Conservation (phyloP, 2,329 filamentous ascomycete genomes). For the Pseudocercospora ulei region DNA sequence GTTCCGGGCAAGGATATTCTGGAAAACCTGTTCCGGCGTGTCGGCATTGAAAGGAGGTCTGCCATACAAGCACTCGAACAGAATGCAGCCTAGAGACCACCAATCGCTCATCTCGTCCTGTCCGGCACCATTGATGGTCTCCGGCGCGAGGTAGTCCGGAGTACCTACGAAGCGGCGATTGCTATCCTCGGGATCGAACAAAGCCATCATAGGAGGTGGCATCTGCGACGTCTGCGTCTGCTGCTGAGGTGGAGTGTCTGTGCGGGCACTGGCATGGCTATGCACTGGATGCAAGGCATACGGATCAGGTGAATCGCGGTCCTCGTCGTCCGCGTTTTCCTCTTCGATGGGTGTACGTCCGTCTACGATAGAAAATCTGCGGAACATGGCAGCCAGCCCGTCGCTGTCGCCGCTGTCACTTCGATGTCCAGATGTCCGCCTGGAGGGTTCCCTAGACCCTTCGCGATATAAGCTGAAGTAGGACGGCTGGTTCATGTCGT, state of each 20-base stretch:
- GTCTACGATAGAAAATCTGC: constrained; percentile 52
- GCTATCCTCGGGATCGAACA: constrained; percentile 91
- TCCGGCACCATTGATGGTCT: constrained; percentile 88
- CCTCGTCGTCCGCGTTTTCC: constrained; percentile 56
- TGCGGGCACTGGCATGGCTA: constrained; percentile 41
- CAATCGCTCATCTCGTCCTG: constrained; percentile 98
- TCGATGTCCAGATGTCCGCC: constrained; percentile 65
- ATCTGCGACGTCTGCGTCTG: constrained; percentile 55
- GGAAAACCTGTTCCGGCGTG: constrained; percentile 87
- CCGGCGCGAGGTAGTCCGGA: constrained; percentile 90
- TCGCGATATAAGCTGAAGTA: constrained; percentile 75
- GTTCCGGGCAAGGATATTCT: constrained; percentile 81
- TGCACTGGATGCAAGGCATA: constrained; percentile 53
- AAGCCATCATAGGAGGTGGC: constrained; percentile 78
- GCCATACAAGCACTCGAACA: constrained; percentile 92
- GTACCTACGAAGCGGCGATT: constrained; percentile 91
- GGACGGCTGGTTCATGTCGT: constrained; percentile 68
- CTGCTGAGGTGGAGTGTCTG: constrained; percentile 48
- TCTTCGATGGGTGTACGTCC: constrained; percentile 62
- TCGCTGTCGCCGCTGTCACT: constrained; percentile 93
- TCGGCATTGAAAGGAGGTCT: constrained; percentile 85
- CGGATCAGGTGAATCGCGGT: constrained; percentile 59
- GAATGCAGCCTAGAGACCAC: constrained; percentile 98
- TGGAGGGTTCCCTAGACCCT: constrained; percentile 49
- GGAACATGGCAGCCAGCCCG: constrained; percentile 68